These are phyloP conservation scores for Erythrobasidium yunnanense DNA, from an alignment of 768 basidiomycete genomes.

Conservation along the genomic window DNA sequence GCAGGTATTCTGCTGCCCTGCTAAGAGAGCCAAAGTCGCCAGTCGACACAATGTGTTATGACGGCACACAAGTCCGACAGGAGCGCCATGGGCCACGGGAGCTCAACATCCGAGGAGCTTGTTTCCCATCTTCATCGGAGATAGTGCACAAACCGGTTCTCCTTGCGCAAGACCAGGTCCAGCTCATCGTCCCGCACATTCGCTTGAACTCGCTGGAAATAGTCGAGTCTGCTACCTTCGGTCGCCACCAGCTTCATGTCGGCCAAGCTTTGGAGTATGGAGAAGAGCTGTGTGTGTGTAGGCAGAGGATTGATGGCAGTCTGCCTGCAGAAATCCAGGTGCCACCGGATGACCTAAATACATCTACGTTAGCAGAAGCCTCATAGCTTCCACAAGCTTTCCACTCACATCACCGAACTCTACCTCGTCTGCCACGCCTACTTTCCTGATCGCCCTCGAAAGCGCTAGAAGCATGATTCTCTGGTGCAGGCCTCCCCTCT, in stretches of 20 bases:
- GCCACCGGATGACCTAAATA: slow-evolving; percentile 35
- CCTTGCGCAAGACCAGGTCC: slow-evolving; percentile 34
- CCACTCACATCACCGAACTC: slow-evolving; percentile 38
- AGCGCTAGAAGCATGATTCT: slow-evolving; percentile 38
- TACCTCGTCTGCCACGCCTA: slow-evolving; percentile 35
- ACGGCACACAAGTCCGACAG: too few species aligned
- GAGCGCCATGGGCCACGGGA: too few species aligned
- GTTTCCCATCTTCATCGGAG: neutral
- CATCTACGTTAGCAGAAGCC: too few species aligned
- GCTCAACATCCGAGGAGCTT: neutral
- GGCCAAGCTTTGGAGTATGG: slow-evolving; percentile 31
- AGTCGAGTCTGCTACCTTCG: slow-evolving; percentile 33
- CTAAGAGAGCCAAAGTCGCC: too few species aligned
- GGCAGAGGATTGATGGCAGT: slow-evolving; percentile 26
- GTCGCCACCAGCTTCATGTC: slow-evolving; percentile 32
- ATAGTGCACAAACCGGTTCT: slow-evolving; percentile 19
- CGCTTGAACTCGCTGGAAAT: slow-evolving; percentile 33
- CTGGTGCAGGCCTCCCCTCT: slow-evolving; percentile 30
- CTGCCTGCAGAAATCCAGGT: slow-evolving; percentile 35
- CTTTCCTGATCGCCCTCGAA: slow-evolving; percentile 32
- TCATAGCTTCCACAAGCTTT: too few species aligned
- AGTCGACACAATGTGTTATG: too few species aligned
- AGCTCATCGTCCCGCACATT: slow-evolving; percentile 35
- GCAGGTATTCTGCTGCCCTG: too few species aligned
- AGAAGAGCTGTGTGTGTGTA: slow-evolving; percentile 30